These are phyloP conservation scores for Sporothrix brunneoviolacea DNA, from an alignment of 2,329 filamentous ascomycete genomes.

Conservation along the genomic window DNA sequence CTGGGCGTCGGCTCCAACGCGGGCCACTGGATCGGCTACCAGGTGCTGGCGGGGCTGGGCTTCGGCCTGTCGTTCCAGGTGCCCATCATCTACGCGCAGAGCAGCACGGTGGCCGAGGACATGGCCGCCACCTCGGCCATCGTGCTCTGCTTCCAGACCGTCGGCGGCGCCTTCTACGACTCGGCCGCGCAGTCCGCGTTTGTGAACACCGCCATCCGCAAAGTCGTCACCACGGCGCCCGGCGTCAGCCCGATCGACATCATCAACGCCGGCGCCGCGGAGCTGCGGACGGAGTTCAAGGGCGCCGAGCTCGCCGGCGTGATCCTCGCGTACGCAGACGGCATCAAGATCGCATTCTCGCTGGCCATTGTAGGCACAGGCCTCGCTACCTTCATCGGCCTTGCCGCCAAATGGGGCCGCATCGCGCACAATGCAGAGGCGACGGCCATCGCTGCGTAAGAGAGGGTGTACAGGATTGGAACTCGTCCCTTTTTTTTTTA, in stretches of 20 bases:
- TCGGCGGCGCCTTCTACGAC: conserved; percentile 42
- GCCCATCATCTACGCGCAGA: conserved; percentile 33
- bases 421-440: conserved; percentile 1
- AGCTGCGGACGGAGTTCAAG: conserved; percentile 42
- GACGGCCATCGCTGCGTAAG: background rate
- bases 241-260: conserved; percentile 18
- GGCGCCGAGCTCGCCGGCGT: conserved; percentile 40
- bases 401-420: conserved; percentile 16
- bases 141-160: conserved; percentile 33
- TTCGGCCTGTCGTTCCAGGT: conserved; percentile 40
- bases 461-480: too few species aligned
- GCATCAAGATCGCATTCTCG: conserved; percentile 21
- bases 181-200: conserved; percentile 35
- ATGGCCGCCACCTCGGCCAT: conserved; percentile 33
- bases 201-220: conserved; percentile 28
- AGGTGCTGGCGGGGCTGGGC: conserved; percentile 40
- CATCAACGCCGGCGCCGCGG: conserved; percentile 36
- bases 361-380: conserved; percentile 13
- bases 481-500: too few species aligned
- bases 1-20: conserved; percentile 25
- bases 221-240: conserved; percentile 17
- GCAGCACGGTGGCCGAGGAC: conserved; percentile 25
- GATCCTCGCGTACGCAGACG: conserved; percentile 49
- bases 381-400: conserved; percentile 24
- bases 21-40: conserved; percentile 40